Conservation (phyloP, 1,139 yeast genomes). For the Kodamaea derodonti region DNA sequence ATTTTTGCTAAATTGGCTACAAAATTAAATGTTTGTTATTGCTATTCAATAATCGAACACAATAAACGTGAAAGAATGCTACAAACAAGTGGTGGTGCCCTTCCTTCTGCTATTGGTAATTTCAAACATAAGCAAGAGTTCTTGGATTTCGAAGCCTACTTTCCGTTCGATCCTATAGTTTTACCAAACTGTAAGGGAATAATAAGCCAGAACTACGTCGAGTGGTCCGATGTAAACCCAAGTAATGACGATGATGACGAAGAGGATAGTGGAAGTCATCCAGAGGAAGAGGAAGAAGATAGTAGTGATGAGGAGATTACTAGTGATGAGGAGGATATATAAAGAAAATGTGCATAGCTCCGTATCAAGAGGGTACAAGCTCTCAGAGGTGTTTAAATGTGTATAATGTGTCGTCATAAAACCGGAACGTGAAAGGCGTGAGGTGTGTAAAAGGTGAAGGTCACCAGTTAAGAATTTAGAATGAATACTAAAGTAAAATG, state of each 20-base stretch:
- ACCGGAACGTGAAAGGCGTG: too few species aligned
- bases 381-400: too few species aligned
- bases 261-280: constrained; percentile 42
- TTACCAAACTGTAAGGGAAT: constrained; percentile 55
- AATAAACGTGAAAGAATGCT: constrained; percentile 66
- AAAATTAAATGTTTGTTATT: constrained; percentile 84
- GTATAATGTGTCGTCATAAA: too few species aligned
- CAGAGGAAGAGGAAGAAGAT: constrained; percentile 21
- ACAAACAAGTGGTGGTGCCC: constrained; percentile 27
- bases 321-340: constrained; percentile 14
- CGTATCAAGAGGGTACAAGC: too few species aligned
- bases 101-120: constrained; percentile 34
- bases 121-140: constrained; percentile 69
- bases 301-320: constrained; percentile 28
- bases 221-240: constrained; percentile 64
- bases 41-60: constrained; percentile 89
- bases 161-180: constrained; percentile 92
- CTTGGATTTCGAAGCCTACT: constrained; percentile 83
- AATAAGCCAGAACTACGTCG: constrained; percentile 55
- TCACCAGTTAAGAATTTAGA: too few species aligned
- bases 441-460: too few species aligned
- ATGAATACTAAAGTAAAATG: too few species aligned
- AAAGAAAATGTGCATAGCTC: not conserved
- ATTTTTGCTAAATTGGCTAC: constrained; percentile 94
- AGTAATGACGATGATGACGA: constrained; percentile 57